These are phyloP conservation scores for Helianthus annuus DNA, from an alignment of 129 eudicot species.

Conservation along the genomic window HanXRQr2.0-SUNRISE NC_035444.2:24173409-24173908, in stretches of 20 bases:
- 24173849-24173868: conserved; percentile 11
- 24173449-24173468: neutral
- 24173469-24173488: neutral
- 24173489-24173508: neutral
- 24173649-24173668: neutral
- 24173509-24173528: neutral
- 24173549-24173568: too few species aligned
- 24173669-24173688: neutral
- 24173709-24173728: neutral
- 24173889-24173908: conserved; percentile 18
- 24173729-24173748: neutral
- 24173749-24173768: conserved; percentile 13
- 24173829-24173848: conserved; percentile 25
- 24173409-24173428: neutral
- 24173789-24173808: neutral
- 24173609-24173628: too few species aligned
- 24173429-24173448: neutral
- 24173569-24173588: too few species aligned
- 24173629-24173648: neutral
- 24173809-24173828: conserved; percentile 24
- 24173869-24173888: conserved; percentile 24
- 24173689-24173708: neutral
- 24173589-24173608: too few species aligned
- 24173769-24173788: conserved; percentile 18
- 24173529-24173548: neutral